These are phyloP conservation scores for Zizania palustris DNA, from an alignment of 202 grass and related monocot genomes.

Conservation along the genomic window DNA sequence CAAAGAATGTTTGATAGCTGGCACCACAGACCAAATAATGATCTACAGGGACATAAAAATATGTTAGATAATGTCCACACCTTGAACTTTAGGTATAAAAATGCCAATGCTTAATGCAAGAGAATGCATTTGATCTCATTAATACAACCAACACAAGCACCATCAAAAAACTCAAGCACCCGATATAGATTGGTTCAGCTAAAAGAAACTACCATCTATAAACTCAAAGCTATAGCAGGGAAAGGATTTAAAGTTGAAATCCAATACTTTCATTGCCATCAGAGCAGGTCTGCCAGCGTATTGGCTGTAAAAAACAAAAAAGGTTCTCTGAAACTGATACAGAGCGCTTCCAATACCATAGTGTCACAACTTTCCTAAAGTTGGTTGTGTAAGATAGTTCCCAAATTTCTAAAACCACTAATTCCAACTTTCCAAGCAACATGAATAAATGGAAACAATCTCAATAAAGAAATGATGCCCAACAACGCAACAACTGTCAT, in stretches of 20 bases:
- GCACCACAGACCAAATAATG: constrained; percentile 86
- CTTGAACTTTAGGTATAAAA: constrained; percentile 25
- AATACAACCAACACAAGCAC: background rate
- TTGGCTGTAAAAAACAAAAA: too few relatives aligned
- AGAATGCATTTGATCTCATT: background rate
- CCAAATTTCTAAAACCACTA: too few relatives aligned
- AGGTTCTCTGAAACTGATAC: too few relatives aligned
- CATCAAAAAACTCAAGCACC: background rate
- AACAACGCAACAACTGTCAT: too few relatives aligned
- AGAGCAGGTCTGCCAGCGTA: too few relatives aligned
- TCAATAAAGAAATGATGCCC: too few relatives aligned
- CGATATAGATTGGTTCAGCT: constrained; percentile 18
- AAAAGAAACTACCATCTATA: background rate
- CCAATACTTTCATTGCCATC: constrained; percentile 15
- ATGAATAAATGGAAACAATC: too few relatives aligned
- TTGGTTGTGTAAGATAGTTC: too few relatives aligned
- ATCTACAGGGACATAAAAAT: constrained; percentile 56
- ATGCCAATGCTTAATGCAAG: background rate
- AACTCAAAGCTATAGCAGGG: background rate
- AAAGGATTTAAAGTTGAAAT: background rate
- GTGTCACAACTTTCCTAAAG: too few relatives aligned
- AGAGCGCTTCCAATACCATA: too few relatives aligned
- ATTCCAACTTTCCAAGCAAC: too few relatives aligned
- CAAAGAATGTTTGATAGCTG: constrained; percentile 68
- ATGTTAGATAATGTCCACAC: constrained; percentile 34